A percentile compares a stretch with the other conserved stretches of the same genome.
phyloP scores from a whole-genome alignment of 768 basidiomycete species.

The Suillus discolor region DNA sequence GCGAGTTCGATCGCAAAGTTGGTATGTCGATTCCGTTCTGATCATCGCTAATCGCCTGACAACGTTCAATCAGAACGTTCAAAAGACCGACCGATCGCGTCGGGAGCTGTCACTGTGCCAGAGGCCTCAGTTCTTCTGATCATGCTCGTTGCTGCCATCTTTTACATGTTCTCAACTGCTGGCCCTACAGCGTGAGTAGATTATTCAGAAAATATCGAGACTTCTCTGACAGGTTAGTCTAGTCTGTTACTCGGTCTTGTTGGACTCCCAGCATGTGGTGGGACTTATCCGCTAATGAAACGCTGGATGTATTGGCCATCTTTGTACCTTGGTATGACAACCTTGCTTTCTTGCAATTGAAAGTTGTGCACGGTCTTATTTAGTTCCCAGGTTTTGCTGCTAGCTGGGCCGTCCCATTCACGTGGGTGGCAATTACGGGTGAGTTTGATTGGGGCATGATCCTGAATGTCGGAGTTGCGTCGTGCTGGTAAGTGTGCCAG shows the following conservation, averaged over 20 bases:
- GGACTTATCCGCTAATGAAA: slow-evolving; percentile 28
- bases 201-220: neutral
- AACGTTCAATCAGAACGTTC: slow-evolving; percentile 43
- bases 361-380: neutral
- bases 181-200: too few relatives aligned
- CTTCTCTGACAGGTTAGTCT: neutral
- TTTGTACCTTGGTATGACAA: slow-evolving; percentile 31
- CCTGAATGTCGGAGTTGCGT: too few relatives aligned
- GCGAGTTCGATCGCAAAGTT: slow-evolving; percentile 53
- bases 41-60: neutral
- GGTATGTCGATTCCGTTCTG: slow-evolving; percentile 35
- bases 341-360: neutral
- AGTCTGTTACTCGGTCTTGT: slow-evolving; percentile 23
- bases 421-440: too few relatives aligned
- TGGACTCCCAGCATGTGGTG: slow-evolving; percentile 22
- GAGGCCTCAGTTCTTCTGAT: slow-evolving; percentile 43
- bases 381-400: too few relatives aligned
- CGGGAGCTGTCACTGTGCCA: slow-evolving; percentile 48
- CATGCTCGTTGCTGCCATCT: slow-evolving; percentile 25
- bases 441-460: too few relatives aligned
- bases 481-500: too few relatives aligned
- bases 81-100: slow-evolving; percentile 48
- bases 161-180: too few relatives aligned
- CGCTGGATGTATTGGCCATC: slow-evolving; percentile 34
- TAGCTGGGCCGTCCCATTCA: too few relatives aligned